A percentile compares a stretch with the other conserved stretches of the same genome.
Conservation (phyloP, 768 basidiomycete genomes). For the Boletus reticulatus region DNA sequence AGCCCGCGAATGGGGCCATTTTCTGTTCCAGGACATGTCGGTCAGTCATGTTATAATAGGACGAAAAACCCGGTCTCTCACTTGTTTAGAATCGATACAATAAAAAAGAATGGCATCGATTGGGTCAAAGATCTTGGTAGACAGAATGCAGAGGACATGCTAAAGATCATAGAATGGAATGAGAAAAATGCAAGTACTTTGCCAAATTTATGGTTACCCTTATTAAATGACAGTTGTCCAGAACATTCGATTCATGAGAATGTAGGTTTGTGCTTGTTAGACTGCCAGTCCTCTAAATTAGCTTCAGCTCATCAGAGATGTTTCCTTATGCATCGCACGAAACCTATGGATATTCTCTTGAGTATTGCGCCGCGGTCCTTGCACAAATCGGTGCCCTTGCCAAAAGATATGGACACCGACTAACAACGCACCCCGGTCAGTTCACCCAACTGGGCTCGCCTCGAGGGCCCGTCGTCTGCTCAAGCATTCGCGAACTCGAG, state of each 20-base stretch:
- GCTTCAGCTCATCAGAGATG: constrained; percentile 73
- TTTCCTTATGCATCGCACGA: constrained; percentile 90
- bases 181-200: constrained; percentile 62
- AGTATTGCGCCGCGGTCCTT: constrained; percentile 61
- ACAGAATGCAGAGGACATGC: constrained; percentile 71
- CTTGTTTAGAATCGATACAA: constrained; percentile 59
- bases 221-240: constrained; percentile 17
- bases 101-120: constrained; percentile 77
- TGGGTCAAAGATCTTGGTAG: constrained; percentile 79
- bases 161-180: constrained; percentile 86
- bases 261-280: constrained; percentile 30
- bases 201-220: background rate
- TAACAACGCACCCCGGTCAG: constrained; percentile 90
- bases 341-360: constrained; percentile 76
- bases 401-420: constrained; percentile 66
- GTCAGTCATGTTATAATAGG: constrained; percentile 27
- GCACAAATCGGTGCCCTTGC: constrained; percentile 63
- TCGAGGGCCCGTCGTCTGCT: constrained; percentile 66
- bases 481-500: constrained; percentile 74
- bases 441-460: constrained; percentile 83
- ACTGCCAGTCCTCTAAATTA: background rate
- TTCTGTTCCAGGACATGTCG: constrained; percentile 77
- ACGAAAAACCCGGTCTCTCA: background rate
- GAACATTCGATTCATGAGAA: constrained; percentile 81
- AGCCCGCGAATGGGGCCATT: constrained; percentile 59